phyloP scores from a whole-genome alignment of 371 early-diverging fungal genomes.

The Mortierella sp. region DNA sequence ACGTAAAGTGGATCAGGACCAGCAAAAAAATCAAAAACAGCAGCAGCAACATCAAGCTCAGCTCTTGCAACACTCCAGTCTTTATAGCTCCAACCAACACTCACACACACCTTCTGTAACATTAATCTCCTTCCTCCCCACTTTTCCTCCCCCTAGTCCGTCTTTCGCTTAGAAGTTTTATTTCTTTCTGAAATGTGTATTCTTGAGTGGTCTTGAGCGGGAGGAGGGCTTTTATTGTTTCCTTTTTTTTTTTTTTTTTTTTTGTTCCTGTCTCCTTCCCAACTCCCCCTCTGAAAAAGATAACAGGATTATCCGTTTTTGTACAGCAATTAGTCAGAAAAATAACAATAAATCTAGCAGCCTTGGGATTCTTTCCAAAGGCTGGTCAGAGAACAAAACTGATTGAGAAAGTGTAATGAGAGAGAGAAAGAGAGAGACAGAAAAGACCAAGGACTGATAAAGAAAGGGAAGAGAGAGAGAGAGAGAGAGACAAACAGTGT shows the following conservation, averaged over 20 bases:
- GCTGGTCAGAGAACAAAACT: too few species aligned
- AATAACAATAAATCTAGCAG: too few species aligned
- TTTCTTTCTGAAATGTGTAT: constrained; percentile 3
- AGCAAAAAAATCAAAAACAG: too few species aligned
- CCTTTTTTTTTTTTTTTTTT: background rate
- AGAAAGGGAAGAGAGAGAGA: background rate
- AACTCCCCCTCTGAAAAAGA: too few species aligned
- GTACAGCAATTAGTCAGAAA: too few species aligned
- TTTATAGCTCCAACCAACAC: constrained; percentile 27
- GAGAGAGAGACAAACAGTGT: too few species aligned
- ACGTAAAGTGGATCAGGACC: constrained; percentile 51
- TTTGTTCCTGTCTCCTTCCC: too few species aligned
- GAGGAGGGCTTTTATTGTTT: background rate
- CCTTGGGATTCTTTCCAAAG: too few species aligned
- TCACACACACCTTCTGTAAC: constrained; percentile 40
- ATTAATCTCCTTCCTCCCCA: constrained; percentile 26
- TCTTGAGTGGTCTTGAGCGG: background rate
- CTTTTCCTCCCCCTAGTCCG: background rate
- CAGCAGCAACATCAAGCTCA: background rate
- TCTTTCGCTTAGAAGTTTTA: background rate
- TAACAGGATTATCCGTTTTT: too few species aligned
- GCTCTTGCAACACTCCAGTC: constrained; percentile 10
- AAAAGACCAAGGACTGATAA: background rate
- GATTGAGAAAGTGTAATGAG: too few species aligned
- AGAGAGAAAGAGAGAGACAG: background rate